Percentiles rank a stretch among this genome's conserved stretches.
These are phyloP conservation scores for Polytrichum commune DNA, from an alignment of 225 moss, liverwort and hornwort species.

Conservation along the genomic window DNA sequence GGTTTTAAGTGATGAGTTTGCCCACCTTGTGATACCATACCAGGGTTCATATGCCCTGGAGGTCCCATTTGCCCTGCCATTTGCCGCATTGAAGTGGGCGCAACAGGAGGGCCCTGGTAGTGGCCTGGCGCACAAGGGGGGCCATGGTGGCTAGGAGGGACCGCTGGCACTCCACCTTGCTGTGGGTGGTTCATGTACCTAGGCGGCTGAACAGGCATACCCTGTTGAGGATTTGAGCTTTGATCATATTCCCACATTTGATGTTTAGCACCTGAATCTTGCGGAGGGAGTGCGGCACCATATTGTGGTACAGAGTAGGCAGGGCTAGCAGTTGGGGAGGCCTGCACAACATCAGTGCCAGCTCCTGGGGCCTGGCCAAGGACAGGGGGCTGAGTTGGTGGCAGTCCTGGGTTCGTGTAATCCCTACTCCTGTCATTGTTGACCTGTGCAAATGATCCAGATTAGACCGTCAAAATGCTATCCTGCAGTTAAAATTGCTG, in stretches of 20 bases:
- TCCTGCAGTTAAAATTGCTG: no score
- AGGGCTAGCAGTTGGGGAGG: constrained; percentile 53
- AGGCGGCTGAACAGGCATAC: constrained; percentile 64
- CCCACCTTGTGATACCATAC: constrained; percentile 67
- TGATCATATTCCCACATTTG: constrained; percentile 90
- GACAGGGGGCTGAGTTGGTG: constrained; percentile 84
- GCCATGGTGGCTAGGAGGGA: constrained; percentile 57
- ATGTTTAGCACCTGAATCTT: constrained; percentile 73
- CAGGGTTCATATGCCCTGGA: constrained; percentile 68
- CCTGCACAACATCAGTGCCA: constrained; percentile 62
- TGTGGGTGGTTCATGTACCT: constrained; percentile 57
- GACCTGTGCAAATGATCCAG: constrained; percentile 54
- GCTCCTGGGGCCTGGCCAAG: constrained; percentile 67
- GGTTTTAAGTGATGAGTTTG: constrained; percentile 67
- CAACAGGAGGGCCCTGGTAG: constrained; percentile 61
- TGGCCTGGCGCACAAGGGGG: constrained; percentile 63
- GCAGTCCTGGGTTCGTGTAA: constrained; percentile 92
- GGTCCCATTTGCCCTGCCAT: constrained; percentile 61
- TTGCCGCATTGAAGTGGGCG: constrained; percentile 56
- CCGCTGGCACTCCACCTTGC: constrained; percentile 56
- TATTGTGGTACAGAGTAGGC: constrained; percentile 70
- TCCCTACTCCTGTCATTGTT: constrained; percentile 98
- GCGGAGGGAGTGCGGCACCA: constrained; percentile 71
- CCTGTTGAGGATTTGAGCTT: constrained; percentile 51
- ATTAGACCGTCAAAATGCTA: constrained; percentile 16